phyloP scores from a whole-genome alignment of 2,329 filamentous ascomycete species.

The Colletotrichum sp. region DNA sequence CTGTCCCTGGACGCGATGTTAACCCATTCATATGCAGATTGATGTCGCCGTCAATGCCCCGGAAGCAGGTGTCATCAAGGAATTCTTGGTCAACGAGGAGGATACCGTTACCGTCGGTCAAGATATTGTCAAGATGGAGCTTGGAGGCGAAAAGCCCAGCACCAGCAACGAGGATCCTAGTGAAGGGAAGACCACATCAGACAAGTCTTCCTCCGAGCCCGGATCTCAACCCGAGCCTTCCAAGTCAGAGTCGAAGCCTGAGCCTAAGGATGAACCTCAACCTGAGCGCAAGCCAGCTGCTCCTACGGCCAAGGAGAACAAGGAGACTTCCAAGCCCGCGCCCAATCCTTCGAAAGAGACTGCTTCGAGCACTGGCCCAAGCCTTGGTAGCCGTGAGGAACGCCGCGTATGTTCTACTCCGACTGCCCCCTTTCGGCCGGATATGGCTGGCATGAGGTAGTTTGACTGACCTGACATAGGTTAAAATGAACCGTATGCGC shows the following conservation, averaged over 20 bases:
- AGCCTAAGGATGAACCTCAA: conserved; percentile 45
- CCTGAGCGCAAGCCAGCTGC: conserved; percentile 28
- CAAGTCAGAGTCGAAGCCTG: conserved; percentile 43
- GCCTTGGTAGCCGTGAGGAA: conserved; percentile 80
- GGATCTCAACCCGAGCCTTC: conserved; percentile 22
- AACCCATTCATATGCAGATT: conserved; percentile 63
- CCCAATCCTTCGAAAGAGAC: conserved; percentile 25
- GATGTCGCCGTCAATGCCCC: conserved; percentile 97
- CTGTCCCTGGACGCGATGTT: background rate
- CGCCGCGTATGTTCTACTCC: conserved; percentile 68
- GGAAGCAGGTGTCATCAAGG: conserved; percentile 87
- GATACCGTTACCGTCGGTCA: conserved; percentile 96
- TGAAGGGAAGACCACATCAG: background rate
- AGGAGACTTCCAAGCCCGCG: conserved; percentile 25
- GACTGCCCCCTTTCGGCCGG: background rate
- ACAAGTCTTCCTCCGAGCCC: conserved; percentile 16
- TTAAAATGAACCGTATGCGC: conserved; percentile 99
- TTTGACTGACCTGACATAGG: conserved; percentile 50
- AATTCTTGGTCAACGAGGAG: conserved; percentile 89
- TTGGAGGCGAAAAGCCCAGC: conserved; percentile 55
- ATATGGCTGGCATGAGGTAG: background rate
- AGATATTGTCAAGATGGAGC: conserved; percentile 84
- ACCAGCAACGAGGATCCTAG: background rate
- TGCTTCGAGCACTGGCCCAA: conserved; percentile 31
- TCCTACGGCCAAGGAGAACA: conserved; percentile 15